Percentiles rank a stretch among this genome's conserved stretches.
These are phyloP conservation scores for Telfairia occidentalis DNA, from an alignment of 331 rosid genomes.

Conservation along the genomic window DNA sequence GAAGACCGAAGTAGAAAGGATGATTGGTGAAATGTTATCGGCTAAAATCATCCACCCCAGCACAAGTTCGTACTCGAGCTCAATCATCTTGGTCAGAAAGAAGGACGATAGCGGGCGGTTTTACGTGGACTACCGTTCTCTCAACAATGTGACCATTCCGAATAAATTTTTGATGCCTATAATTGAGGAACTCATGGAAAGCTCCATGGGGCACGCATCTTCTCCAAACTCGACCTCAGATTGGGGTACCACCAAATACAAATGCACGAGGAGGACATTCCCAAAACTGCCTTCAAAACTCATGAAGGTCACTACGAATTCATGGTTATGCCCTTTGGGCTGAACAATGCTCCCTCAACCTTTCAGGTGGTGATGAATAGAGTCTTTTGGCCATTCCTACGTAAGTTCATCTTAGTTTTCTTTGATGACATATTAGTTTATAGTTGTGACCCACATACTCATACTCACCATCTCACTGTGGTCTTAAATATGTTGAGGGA, in stretches of 20 bases:
- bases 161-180: not conserved
- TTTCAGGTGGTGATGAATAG: not conserved
- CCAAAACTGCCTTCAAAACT: not conserved
- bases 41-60: not conserved
- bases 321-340: not conserved
- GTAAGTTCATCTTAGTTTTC: not conserved
- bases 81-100: not conserved
- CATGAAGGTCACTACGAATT: not conserved
- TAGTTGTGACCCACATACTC: not conserved
- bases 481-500: not conserved
- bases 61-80: not conserved
- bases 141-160: not conserved
- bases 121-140: not conserved
- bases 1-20: not conserved
- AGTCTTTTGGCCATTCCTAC: not conserved
- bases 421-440: not conserved
- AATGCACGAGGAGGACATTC: not conserved
- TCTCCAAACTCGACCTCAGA: not conserved
- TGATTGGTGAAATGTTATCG: not conserved
- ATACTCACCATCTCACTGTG: not conserved
- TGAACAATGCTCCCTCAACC: not conserved
- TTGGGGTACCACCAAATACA: not conserved
- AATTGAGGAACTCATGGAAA: not conserved
- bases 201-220: not conserved
- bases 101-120: not conserved